phyloP scores from a whole-genome alignment of 2,329 filamentous ascomycete genomes.

The Gaeumannomyces tritici region DNA sequence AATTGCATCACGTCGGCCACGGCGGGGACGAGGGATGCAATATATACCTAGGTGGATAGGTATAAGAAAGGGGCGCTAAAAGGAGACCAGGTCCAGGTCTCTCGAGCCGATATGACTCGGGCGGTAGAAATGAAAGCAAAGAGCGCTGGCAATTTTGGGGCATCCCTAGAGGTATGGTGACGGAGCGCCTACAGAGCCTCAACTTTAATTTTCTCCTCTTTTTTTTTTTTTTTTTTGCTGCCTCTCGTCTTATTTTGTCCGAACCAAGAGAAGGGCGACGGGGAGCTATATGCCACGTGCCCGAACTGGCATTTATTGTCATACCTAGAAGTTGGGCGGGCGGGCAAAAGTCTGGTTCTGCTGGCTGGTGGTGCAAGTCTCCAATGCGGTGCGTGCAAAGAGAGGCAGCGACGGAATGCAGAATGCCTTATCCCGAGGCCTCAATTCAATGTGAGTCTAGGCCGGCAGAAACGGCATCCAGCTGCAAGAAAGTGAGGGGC shows the following conservation, averaged over 20 bases:
- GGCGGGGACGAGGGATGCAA: neutral
- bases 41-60: neutral
- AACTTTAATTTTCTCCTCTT: neutral
- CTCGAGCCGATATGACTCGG: neutral
- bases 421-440: neutral
- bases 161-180: neutral
- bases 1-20: neutral
- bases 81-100: neutral
- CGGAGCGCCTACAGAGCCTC: neutral
- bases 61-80: neutral
- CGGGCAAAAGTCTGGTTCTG: neutral
- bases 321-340: neutral
- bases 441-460: neutral
- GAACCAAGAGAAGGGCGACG: neutral
- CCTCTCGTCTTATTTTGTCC: neutral
- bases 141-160: neutral
- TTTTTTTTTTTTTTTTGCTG: neutral
- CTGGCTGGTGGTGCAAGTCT: neutral
- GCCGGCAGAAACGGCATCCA: neutral
- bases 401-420: no score
- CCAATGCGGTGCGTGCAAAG: neutral
- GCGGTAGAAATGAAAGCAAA: neutral
- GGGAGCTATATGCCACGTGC: neutral
- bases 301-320: neutral
- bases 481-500: neutral